Evolutionary conservation across 2,329 filamentous ascomycete species (phyloP).

Genomic region (Pyrenophora graminea): DNA sequence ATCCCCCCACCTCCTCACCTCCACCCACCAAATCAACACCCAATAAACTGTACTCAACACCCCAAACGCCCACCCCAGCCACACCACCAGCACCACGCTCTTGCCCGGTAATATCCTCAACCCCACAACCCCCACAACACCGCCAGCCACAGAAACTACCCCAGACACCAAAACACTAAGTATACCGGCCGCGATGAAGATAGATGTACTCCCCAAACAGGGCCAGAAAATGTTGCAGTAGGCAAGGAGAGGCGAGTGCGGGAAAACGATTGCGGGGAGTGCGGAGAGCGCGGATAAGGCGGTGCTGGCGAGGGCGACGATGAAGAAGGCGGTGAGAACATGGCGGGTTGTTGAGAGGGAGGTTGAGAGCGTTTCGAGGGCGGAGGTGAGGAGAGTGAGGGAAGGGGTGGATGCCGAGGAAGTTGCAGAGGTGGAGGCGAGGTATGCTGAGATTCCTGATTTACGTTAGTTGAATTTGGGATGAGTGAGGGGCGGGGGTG

Average conservation of each 20-base stretch:
- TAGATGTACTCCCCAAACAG: conserved; percentile 9
- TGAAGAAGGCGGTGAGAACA: conserved; percentile 23
- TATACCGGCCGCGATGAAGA: conserved; percentile 22
- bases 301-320: conserved; percentile 21
- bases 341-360: conserved; percentile 9
- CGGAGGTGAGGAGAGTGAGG: neutral
- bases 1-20: conserved; percentile 25
- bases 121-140: conserved; percentile 14
- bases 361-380: neutral
- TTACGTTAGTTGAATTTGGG: neutral
- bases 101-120: conserved; percentile 13
- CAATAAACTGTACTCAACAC: conserved; percentile 23
- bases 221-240: conserved; percentile 24
- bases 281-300: conserved; percentile 15
- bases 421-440: neutral
- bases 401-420: neutral
- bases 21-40: conserved; percentile 33
- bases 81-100: conserved; percentile 22
- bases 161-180: conserved; percentile 15
- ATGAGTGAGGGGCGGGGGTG: neutral
- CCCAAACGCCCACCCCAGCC: conserved; percentile 23
- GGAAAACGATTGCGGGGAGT: conserved; percentile 26
- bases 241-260: conserved; percentile 26
- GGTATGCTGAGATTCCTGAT: neutral
- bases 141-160: conserved; percentile 7